A percentile compares a stretch with the other conserved stretches of the same genome.
Evolutionary conservation across 2,329 filamentous ascomycete genomes (phyloP).

Genomic region (Aspergillus clavatus): DNA sequence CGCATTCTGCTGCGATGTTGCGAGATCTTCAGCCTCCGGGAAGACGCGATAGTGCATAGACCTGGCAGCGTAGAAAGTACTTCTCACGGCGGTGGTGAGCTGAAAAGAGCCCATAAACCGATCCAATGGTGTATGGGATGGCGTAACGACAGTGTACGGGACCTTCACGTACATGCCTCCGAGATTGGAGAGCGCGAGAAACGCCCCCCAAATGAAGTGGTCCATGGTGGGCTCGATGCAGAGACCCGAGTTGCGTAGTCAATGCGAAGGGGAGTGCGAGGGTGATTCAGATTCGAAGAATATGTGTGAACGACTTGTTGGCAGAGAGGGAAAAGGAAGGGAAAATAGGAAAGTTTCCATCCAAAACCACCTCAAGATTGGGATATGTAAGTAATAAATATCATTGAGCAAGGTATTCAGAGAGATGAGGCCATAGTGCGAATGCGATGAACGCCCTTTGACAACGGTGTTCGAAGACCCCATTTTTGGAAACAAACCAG

Average conservation of each 20-base stretch:
- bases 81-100: slow-evolving; percentile 7
- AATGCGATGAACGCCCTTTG: background rate
- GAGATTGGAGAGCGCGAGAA: slow-evolving; percentile 10
- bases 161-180: slow-evolving; percentile 18
- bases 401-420: background rate
- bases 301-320: background rate
- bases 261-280: background rate
- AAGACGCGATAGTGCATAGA: slow-evolving; percentile 1
- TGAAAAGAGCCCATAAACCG: slow-evolving; percentile 18
- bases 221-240: slow-evolving; percentile 10
- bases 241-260: background rate
- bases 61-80: slow-evolving; percentile 10
- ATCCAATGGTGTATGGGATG: slow-evolving; percentile 12
- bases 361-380: background rate
- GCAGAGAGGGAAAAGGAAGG: background rate
- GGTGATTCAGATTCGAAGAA: background rate
- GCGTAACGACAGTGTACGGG: slow-evolving; percentile 17
- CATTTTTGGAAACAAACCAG: background rate
- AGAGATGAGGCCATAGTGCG: background rate
- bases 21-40: background rate
- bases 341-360: background rate
- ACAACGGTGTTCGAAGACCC: background rate
- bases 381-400: background rate
- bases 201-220: slow-evolving; percentile 9
- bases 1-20: background rate